Evolutionary conservation across 306 rosid genomes (phyloP), one percentile per base, ranked within the genome.

Genomic region (Arachis stenosperma): DNA sequence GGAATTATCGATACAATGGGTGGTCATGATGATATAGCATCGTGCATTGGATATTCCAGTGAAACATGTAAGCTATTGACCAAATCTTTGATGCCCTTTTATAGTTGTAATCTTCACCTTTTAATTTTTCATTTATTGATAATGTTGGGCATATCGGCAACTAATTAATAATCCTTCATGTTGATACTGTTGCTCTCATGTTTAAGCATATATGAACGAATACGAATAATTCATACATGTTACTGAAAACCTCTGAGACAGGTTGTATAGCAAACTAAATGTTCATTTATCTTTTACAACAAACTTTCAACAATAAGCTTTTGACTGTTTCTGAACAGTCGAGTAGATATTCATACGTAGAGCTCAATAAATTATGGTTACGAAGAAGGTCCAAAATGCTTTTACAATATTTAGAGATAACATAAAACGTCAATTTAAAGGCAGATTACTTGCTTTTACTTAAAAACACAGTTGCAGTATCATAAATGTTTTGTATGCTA

Each of bases 1-100:
- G 96, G 92, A 77, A 30, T 30, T 67, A 39, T 64, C 68, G 90
- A 84, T 68, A 66, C 77, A 39, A 36, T 89, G 69, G 94, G 92
- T 42, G 83, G 81, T 61, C 98, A 94, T 11, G 91, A 85, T 67
- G 97, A 94, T 72, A 81, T 85, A 6, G 87, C 94, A 42, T 86
- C 90, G 6, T 83, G 88, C 48, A 60, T 91, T 77, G 87, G 81
- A 73, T 94, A 86, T 83, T 89, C 95, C 15, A 74, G 78, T 76
- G 92, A 80, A 82, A 89, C 90, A 17, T 59, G 98, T 93, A 88
- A 85, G 88, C 75, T 65, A 77, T 57, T 41, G 54, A 59, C 27
- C 27, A 22, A 22, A 22, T 22, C 27, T 22, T 22, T 22, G 27
- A 22, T 22, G 27, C 27, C 27, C 27, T 22, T 22, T 22, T 22